Conservation (phyloP, 768 basidiomycete species). For the Tulasnella sp. region DNA sequence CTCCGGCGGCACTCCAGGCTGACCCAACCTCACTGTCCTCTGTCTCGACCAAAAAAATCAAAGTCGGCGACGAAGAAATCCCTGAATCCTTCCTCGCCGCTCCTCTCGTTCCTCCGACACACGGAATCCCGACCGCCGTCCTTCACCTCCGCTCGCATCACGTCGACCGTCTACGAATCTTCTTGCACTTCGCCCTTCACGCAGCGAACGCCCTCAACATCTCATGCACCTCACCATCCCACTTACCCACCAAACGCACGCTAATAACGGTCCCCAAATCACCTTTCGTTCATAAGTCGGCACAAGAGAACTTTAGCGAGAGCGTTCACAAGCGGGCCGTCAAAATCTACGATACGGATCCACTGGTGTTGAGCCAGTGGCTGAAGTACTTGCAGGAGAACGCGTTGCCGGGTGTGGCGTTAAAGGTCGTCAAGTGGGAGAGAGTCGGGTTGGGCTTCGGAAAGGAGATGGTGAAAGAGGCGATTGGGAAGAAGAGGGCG, state of each 20-base stretch:
- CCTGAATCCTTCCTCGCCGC: slow-evolving; percentile 30
- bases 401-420: slow-evolving; percentile 82
- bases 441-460: slow-evolving; percentile 60
- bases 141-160: slow-evolving; percentile 84
- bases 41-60: not conserved
- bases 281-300: slow-evolving; percentile 92
- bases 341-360: slow-evolving; percentile 88
- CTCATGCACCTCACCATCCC: slow-evolving; percentile 65
- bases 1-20: not conserved
- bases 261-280: slow-evolving; percentile 84
- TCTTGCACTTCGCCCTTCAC: slow-evolving; percentile 80
- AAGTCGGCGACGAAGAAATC: slow-evolving; percentile 2
- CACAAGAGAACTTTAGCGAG: slow-evolving; percentile 93
- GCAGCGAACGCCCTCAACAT: slow-evolving; percentile 85
- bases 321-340: slow-evolving; percentile 80
- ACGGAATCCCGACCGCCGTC: slow-evolving; percentile 75
- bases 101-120: slow-evolving; percentile 42
- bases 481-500: slow-evolving; percentile 46
- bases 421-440: slow-evolving; percentile 81
- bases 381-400: slow-evolving; percentile 75
- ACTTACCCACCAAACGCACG: slow-evolving; percentile 72
- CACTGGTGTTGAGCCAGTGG: slow-evolving; percentile 78
- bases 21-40: not conserved
- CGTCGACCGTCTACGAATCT: slow-evolving; percentile 68
- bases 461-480: slow-evolving; percentile 45